Evolutionary conservation across 2,329 filamentous ascomycete genomes (phyloP), one percentile per base, ranked within the genome.

Genomic region (Zalaria sp.): DNA sequence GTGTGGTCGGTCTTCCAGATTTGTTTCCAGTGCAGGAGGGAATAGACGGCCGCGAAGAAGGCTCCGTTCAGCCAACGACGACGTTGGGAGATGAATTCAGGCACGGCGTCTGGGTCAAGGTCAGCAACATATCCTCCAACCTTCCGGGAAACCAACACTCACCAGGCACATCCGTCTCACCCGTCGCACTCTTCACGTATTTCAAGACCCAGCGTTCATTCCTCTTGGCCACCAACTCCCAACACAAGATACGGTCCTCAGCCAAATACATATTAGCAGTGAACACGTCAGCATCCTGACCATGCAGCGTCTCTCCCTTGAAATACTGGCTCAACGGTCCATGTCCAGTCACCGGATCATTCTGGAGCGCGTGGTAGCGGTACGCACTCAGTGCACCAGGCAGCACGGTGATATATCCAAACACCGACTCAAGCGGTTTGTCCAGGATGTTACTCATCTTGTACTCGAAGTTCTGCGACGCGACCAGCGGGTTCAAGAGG

Each of bases 371-470:
- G 52, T 95, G 85, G 61, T 93, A 98, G 35, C 93, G 77, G 59
- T 98, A 98, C 2, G 91, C 91, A 57, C 85, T 93, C 40, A 98
- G 73, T 1, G 91, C 91, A 62, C 91, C 93, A 0, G 91, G 93
- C 49, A 98, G 67, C 52, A 98, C 91, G 4, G 89, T 96, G 52
- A 98, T 98, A 58, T 96, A 98, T 2, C 91, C 91, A 59, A 98
- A 98, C 0, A 94, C 89, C 0, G 86, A 94, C 60, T 98, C 91
- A 2, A 98, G 69, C 0, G 91, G 91, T 62, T 98, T 98, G 60
- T 98, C 91, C 26, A 98, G 71, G 54, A 98, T 98, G 54, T 98
- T 98, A 34, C 87, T 94, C 86, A 98, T 95, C 64, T 98, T 98
- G 70, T 98, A 98, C 67, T 98, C 91, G 51, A 98, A 98, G 59